phyloP scores from a whole-genome alignment of 805 yeast genomes.

The Dipodascus albidus region DNA sequence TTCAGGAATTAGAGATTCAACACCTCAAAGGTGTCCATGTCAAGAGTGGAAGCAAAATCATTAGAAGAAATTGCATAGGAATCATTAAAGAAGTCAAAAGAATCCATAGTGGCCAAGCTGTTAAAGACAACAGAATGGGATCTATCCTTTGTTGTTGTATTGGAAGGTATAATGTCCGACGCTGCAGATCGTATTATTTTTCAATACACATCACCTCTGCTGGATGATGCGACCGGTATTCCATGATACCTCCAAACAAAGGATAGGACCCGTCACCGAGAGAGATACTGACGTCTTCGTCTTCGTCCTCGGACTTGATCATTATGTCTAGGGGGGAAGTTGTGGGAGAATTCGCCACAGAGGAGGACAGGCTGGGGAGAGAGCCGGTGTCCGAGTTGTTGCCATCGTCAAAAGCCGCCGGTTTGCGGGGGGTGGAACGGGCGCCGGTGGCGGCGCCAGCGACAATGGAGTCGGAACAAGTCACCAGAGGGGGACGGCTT shows the following conservation, averaged over 20 bases:
- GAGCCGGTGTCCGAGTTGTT: constrained; percentile 3
- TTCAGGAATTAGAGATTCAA: not conserved
- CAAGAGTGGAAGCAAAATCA: not conserved
- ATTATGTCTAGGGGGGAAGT: constrained; percentile 5
- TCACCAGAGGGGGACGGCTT: not conserved
- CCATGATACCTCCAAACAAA: constrained; percentile 5
- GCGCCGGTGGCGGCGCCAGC: not conserved
- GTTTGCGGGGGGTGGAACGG: not conserved
- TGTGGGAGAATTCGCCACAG: constrained; percentile 15
- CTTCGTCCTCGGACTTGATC: constrained; percentile 4
- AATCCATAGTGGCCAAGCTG: not conserved
- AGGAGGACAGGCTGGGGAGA: constrained; percentile 16
- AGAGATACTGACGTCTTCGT: not conserved
- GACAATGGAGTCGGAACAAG: no score
- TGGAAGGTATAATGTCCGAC: not conserved
- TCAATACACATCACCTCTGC: constrained; percentile 18
- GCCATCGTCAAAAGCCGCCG: not conserved
- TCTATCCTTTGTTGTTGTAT: not conserved
- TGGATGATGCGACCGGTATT: constrained; percentile 22
- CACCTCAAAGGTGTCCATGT: constrained; percentile 1
- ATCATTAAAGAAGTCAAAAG: not conserved
- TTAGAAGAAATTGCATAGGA: not conserved
- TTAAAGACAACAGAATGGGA: not conserved
- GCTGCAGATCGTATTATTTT: constrained; percentile 3
- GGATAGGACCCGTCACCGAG: not conserved